phyloP scores from a whole-genome alignment of 371 early-diverging fungal species.

The Dichotomocladium elegans region DNA sequence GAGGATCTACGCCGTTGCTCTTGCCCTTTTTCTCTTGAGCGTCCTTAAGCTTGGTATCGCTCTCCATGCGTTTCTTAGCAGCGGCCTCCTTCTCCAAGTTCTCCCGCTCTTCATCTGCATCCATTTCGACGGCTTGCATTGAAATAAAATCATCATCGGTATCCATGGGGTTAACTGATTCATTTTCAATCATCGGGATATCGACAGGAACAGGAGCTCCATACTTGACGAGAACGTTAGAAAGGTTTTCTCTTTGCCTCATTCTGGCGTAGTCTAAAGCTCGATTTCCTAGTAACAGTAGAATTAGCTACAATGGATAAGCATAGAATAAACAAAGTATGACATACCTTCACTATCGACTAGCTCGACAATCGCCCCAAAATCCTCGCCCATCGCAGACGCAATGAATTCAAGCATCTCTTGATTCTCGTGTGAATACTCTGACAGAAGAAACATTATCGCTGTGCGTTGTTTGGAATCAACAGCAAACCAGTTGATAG shows the following conservation, averaged over 20 bases:
- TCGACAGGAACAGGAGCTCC: slow-evolving; percentile 3
- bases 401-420: slow-evolving; percentile 25
- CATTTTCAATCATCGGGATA: slow-evolving; percentile 1
- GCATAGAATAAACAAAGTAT: too few species aligned
- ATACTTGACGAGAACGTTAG: slow-evolving; percentile 5
- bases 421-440: slow-evolving; percentile 35
- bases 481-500: slow-evolving; percentile 26
- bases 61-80: too few species aligned
- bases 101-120: slow-evolving; percentile 39
- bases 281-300: slow-evolving; percentile 11
- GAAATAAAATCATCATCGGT: slow-evolving; percentile 22
- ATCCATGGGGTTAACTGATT: slow-evolving; percentile 5
- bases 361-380: slow-evolving; percentile 6
- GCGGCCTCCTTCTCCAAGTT: slow-evolving; percentile 21
- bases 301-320: not conserved
- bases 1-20: slow-evolving; percentile 22
- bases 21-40: not conserved
- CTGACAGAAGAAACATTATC: slow-evolving; percentile 24
- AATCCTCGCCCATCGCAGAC: not conserved
- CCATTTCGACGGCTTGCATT: slow-evolving; percentile 26
- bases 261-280: slow-evolving; percentile 20
- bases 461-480: slow-evolving; percentile 35
- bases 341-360: slow-evolving; percentile 22
- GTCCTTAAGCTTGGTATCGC: too few species aligned
- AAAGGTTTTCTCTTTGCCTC: slow-evolving; percentile 12